Evolutionary conservation across 257 asterid genomes (phyloP).

Genomic region (Solanum etuberosum): DNA sequence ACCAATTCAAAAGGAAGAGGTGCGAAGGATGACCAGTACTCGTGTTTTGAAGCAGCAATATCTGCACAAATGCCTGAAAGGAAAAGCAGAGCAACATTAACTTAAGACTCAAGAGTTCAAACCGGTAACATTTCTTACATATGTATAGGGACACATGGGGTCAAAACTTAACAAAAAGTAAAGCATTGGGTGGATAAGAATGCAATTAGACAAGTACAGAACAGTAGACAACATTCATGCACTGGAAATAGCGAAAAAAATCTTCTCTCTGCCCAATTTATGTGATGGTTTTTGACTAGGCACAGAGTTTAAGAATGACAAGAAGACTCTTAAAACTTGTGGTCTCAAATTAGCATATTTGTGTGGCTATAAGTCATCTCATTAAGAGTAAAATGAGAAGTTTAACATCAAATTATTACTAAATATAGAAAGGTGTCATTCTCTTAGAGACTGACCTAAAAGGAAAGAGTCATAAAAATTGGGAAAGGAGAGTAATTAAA

Average conservation of each 20-base stretch:
- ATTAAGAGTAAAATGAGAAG: neutral
- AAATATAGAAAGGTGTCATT: neutral
- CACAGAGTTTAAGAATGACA: neutral
- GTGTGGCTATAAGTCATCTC: neutral
- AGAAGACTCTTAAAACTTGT: neutral
- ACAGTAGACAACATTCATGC: neutral
- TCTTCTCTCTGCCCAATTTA: neutral
- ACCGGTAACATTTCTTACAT: neutral
- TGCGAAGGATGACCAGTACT: constrained; percentile 93
- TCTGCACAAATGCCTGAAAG: constrained; percentile 70
- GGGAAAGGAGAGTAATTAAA: neutral
- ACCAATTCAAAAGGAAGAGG: constrained; percentile 95
- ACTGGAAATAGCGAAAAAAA: neutral
- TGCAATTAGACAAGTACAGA: neutral
- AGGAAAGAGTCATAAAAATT: neutral
- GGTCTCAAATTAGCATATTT: neutral
- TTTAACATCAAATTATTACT: neutral
- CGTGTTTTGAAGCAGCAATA: constrained; percentile 69
- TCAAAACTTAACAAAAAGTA: neutral
- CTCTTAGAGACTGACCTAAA: neutral
- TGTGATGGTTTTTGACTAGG: neutral
- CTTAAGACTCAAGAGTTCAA: neutral
- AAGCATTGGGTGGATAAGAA: neutral
- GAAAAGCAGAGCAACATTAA: neutral
- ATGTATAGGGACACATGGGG: neutral